Evolutionary conservation across 2,329 filamentous ascomycete genomes (phyloP).

Genomic region (Scedosporium minutisporum): DNA sequence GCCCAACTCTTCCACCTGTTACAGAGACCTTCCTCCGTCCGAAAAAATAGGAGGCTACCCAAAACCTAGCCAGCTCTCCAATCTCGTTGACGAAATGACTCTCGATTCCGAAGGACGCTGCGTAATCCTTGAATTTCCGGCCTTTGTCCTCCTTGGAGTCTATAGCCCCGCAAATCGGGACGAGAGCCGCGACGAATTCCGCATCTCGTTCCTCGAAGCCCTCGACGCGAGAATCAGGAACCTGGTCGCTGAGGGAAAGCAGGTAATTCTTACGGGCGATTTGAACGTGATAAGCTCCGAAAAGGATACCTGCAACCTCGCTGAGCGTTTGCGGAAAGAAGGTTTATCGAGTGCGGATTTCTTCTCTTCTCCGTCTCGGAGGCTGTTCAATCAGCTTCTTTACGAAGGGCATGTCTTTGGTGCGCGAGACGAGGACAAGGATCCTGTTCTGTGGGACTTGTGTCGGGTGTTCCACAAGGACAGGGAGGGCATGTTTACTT

Average conservation of each 20-base stretch:
- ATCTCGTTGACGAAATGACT: conserved; percentile 54
- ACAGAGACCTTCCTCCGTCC: conserved; percentile 62
- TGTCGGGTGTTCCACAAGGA: conserved; percentile 71
- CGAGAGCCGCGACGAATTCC: conserved; percentile 72
- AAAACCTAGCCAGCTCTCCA: conserved; percentile 53
- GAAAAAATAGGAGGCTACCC: conserved; percentile 88
- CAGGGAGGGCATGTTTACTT: conserved; percentile 89
- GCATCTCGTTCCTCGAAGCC: conserved; percentile 67
- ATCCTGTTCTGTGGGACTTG: conserved; percentile 74
- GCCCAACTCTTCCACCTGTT: conserved; percentile 60
- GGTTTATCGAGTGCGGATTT: conserved; percentile 61
- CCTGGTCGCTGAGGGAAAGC: conserved; percentile 67
- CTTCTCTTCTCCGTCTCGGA: conserved; percentile 59
- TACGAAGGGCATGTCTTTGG: conserved; percentile 60
- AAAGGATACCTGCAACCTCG: conserved; percentile 66
- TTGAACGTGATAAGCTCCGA: conserved; percentile 66
- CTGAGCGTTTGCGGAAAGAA: conserved; percentile 63
- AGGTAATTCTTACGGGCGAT: conserved; percentile 78
- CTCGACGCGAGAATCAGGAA: conserved; percentile 81
- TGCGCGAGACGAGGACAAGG: conserved; percentile 57
- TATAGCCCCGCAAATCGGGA: conserved; percentile 89
- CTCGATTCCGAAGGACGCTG: conserved; percentile 90
- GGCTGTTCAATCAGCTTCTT: conserved; percentile 79
- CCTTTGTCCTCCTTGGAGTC: conserved; percentile 85
- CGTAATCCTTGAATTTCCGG: conserved; percentile 84